Evolutionary conservation across 805 yeast species (phyloP).

Genomic region (Candida wancherniae): DNA sequence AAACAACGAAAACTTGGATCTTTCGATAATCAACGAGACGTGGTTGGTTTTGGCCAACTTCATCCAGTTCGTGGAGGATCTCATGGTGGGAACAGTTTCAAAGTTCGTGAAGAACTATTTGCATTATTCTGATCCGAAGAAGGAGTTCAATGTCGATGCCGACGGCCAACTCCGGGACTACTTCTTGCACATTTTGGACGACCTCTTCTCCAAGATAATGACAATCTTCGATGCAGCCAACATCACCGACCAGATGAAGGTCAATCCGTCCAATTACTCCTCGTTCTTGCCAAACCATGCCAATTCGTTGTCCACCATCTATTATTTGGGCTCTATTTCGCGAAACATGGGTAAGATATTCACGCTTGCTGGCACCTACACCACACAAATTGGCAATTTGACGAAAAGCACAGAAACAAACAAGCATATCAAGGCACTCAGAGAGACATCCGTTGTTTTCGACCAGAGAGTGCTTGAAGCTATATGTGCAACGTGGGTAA

Average conservation of each 20-base stretch:
- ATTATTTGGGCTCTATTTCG: conserved; percentile 28
- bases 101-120: conserved; percentile 36
- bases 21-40: conserved; percentile 38
- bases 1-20: conserved; percentile 36
- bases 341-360: conserved; percentile 24
- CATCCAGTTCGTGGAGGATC: conserved; percentile 28
- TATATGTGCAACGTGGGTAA: conserved; percentile 40
- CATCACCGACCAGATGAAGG: conserved; percentile 30
- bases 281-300: conserved; percentile 37
- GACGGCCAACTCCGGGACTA: conserved; percentile 24
- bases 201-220: conserved; percentile 23
- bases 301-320: conserved; percentile 38
- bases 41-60: conserved; percentile 40
- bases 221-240: conserved; percentile 25
- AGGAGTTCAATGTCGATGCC: conserved; percentile 25
- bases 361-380: conserved; percentile 28
- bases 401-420: conserved; percentile 33
- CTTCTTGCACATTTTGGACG: conserved; percentile 24
- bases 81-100: conserved; percentile 24
- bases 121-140: conserved; percentile 24
- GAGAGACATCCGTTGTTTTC: conserved; percentile 27
- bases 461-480: conserved; percentile 40
- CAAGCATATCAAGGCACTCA: conserved; percentile 29
- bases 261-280: conserved; percentile 31
- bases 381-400: conserved; percentile 30